Conservation (phyloP, 129 eudicot species). For the Oenanthe sinensis region DNA sequence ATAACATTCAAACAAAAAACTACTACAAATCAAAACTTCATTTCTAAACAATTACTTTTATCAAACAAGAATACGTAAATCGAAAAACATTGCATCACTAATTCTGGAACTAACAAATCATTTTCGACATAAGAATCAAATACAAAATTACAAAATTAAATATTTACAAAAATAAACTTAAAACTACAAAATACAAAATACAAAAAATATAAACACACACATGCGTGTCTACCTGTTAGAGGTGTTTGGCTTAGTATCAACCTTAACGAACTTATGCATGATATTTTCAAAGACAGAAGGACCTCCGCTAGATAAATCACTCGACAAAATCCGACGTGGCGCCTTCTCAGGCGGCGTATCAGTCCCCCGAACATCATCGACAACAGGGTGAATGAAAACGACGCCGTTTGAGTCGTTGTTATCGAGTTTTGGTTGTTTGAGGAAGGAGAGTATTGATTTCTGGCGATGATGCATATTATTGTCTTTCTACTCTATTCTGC, state of each 20-base stretch:
- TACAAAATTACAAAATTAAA: not conserved
- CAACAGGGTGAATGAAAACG: constrained; percentile 9
- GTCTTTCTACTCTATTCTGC: too few relatives aligned
- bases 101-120: not conserved
- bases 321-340: constrained; percentile 42
- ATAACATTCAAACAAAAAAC: not conserved
- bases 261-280: constrained; percentile 63
- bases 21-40: too few relatives aligned
- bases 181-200: too few relatives aligned
- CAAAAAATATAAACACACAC: too few relatives aligned
- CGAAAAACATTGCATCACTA: not conserved
- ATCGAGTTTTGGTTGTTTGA: constrained; percentile 47
- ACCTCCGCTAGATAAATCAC: constrained; percentile 15
- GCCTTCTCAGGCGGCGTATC: constrained; percentile 91
- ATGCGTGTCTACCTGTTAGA: constrained; percentile 16
- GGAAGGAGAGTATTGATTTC: constrained; percentile 65
- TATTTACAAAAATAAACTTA: too few relatives aligned
- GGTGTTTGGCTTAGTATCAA: constrained; percentile 17
- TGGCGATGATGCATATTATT: constrained; percentile 51
- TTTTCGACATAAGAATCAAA: not conserved
- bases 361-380: constrained; percentile 47
- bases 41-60: not conserved
- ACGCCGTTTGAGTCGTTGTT: constrained; percentile 9
- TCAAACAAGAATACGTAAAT: not conserved
- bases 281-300: constrained; percentile 52